Conservation (phyloP, 192 early-diverging fungal genomes). For the Coemansia reversa region DNA sequence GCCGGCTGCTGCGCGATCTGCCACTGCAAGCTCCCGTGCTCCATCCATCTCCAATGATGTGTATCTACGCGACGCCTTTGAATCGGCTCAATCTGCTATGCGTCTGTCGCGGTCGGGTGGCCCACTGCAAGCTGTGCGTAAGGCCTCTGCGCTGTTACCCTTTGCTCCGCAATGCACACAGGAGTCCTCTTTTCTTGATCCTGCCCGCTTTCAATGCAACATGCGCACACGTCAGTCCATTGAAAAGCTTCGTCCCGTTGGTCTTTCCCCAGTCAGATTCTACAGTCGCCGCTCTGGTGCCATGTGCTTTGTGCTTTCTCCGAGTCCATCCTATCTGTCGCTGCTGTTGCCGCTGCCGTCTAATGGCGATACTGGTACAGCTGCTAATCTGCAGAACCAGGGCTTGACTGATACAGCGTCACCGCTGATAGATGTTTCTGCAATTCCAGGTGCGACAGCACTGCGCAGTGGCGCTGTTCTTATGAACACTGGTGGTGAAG, state of each 20-base stretch:
- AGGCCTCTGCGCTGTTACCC: constrained; percentile 40
- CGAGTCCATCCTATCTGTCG: constrained; percentile 17
- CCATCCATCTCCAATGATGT: constrained; percentile 49
- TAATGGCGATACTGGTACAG: not conserved
- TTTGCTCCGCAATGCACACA: constrained; percentile 46
- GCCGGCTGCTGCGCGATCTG: constrained; percentile 1
- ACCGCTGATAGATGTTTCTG: constrained; percentile 1
- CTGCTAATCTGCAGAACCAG: not conserved
- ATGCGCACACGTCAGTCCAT: constrained; percentile 41
- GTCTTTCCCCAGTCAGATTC: constrained; percentile 38
- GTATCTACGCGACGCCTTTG: constrained; percentile 43
- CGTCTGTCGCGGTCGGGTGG: constrained; percentile 44
- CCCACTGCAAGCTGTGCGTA: constrained; percentile 43
- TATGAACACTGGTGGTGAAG: constrained; percentile 27
- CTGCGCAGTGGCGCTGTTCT: constrained; percentile 28
- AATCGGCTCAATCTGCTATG: constrained; percentile 32
- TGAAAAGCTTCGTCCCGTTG: constrained; percentile 36
- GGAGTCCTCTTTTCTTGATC: constrained; percentile 44
- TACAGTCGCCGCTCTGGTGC: constrained; percentile 37
- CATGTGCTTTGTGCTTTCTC: constrained; percentile 42
- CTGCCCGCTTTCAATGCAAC: constrained; percentile 45
- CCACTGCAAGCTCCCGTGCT: constrained; percentile 4
- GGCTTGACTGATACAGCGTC: not conserved
- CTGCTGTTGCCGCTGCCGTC: not conserved
- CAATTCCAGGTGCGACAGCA: constrained; percentile 3